Percentiles rank a stretch among this genome's conserved stretches.
Evolutionary conservation across 352 stramenopile species (phyloP).

Genomic region (Pythium biforme): DNA sequence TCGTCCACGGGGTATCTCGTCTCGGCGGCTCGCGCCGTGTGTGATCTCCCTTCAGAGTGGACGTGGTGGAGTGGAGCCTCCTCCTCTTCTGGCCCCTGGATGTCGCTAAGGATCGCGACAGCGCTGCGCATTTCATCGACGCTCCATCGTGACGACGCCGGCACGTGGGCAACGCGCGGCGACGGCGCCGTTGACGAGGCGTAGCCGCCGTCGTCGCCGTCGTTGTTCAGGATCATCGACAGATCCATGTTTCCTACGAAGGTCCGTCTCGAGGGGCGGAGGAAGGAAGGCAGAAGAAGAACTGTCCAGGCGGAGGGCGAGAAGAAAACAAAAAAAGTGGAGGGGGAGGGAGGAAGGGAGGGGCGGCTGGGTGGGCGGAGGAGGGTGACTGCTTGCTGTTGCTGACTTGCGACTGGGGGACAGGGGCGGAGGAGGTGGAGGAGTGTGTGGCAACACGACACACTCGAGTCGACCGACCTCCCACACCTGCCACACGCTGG

Average conservation of each 20-base stretch:
- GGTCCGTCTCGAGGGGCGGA: background rate
- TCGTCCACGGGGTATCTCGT: slow-evolving; percentile 12
- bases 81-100: slow-evolving; percentile 25
- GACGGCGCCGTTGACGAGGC: slow-evolving; percentile 14
- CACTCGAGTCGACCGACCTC: slow-evolving; percentile 8
- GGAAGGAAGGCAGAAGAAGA: slow-evolving; percentile 21
- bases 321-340: slow-evolving; percentile 14
- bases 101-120: slow-evolving; percentile 66
- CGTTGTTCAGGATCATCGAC: slow-evolving; percentile 29
- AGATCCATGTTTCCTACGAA: slow-evolving; percentile 26
- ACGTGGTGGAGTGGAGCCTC: background rate
- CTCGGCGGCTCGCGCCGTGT: no score
- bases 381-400: slow-evolving; percentile 27
- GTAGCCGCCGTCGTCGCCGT: slow-evolving; percentile 25
- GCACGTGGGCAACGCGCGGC: slow-evolving; percentile 1
- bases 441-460: slow-evolving; percentile 28
- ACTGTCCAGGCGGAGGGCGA: slow-evolving; percentile 9
- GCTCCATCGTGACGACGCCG: slow-evolving; percentile 33
- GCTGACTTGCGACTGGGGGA: slow-evolving; percentile 30
- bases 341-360: slow-evolving; percentile 8
- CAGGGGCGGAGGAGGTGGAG: background rate
- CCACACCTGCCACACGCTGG: slow-evolving; percentile 18
- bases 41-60: no score
- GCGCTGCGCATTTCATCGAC: slow-evolving; percentile 56
- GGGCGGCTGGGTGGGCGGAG: slow-evolving; percentile 1